Evolutionary conservation across 2,329 filamentous ascomycete species (phyloP).

Genomic region (Xylariaceae sp.): DNA sequence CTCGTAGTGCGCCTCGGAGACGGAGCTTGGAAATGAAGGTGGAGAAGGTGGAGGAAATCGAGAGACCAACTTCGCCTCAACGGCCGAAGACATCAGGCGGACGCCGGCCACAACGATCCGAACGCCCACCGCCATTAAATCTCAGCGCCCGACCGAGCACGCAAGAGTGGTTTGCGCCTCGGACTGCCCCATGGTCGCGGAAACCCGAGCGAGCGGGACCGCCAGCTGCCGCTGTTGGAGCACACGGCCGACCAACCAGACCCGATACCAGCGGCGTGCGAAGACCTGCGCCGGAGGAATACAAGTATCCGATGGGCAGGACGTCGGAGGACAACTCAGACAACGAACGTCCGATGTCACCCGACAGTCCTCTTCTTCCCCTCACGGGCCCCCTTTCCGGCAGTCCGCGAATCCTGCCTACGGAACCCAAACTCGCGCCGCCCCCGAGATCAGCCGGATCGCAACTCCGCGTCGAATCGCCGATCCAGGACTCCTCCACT

Average conservation of each 20-base stretch:
- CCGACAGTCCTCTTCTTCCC: conserved; percentile 33
- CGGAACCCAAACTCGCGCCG: conserved; percentile 18
- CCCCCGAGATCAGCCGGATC: conserved; percentile 1
- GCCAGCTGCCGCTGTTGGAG: conserved; percentile 25
- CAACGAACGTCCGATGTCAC: conserved; percentile 27
- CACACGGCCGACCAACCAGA: conserved; percentile 12
- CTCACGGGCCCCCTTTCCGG: conserved; percentile 30
- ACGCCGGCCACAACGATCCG: conserved; percentile 2
- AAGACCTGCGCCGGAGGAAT: conserved; percentile 21
- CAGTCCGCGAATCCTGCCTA: conserved; percentile 26
- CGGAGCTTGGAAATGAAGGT: conserved; percentile 54
- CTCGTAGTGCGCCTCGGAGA: conserved; percentile 48
- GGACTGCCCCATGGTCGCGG: conserved; percentile 12
- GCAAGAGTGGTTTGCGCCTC: conserved; percentile 21
- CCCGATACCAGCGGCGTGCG: conserved; percentile 19
- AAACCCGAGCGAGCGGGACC: conserved; percentile 16
- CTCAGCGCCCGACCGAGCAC: conserved; percentile 14
- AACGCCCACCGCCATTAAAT: conserved; percentile 20
- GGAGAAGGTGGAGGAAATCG: conserved; percentile 38
- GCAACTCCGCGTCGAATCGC: background rate
- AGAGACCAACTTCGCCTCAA: conserved; percentile 6
- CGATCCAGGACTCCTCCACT: no score
- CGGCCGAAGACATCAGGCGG: conserved; percentile 30
- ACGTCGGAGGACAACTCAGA: conserved; percentile 27
- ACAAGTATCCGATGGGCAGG: conserved; percentile 9